phyloP scores from a whole-genome alignment of 352 stramenopile genomes.

The Halophytophthora polymorphica region DNA sequence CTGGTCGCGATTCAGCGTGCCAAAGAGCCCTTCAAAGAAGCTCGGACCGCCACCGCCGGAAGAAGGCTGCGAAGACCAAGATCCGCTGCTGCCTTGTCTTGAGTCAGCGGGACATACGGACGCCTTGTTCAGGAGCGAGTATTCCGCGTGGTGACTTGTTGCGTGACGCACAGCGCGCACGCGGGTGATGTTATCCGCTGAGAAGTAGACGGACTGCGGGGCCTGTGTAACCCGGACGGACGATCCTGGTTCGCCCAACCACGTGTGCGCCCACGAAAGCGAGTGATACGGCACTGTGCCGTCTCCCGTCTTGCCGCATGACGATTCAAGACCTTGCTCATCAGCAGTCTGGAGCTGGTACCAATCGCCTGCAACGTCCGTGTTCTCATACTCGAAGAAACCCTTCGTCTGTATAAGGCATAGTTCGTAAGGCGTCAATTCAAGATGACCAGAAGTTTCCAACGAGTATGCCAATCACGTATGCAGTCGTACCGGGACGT shows the following conservation, averaged over 20 bases:
- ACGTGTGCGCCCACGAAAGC: slow-evolving; percentile 74
- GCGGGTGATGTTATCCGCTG: slow-evolving; percentile 41
- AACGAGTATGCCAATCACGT: not conserved
- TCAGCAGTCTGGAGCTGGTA: slow-evolving; percentile 55
- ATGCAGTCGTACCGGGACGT: slow-evolving; percentile 48
- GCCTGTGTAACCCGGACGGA: slow-evolving; percentile 67
- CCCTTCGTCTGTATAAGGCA: slow-evolving; percentile 43
- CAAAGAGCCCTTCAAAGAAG: slow-evolving; percentile 72
- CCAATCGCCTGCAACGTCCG: slow-evolving; percentile 47
- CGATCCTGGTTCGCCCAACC: slow-evolving; percentile 44
- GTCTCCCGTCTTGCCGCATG: slow-evolving; percentile 74
- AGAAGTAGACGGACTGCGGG: slow-evolving; percentile 75
- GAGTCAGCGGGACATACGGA: slow-evolving; percentile 31
- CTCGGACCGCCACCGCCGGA: slow-evolving; percentile 12
- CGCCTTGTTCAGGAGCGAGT: slow-evolving; percentile 39
- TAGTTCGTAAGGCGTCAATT: not conserved
- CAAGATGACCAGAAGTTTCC: not conserved
- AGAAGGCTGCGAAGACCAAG: slow-evolving; percentile 5
- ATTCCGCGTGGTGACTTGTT: slow-evolving; percentile 57
- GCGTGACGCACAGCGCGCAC: slow-evolving; percentile 46
- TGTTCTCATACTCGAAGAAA: slow-evolving; percentile 72
- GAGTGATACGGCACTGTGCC: slow-evolving; percentile 79
- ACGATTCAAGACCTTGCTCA: slow-evolving; percentile 39
- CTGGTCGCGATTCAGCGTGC: slow-evolving; percentile 39
- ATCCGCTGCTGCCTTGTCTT: not conserved